These are phyloP conservation scores for Fremontodendron californicum DNA, from an alignment of 345 rosid genomes.

Conservation along the genomic window DNA sequence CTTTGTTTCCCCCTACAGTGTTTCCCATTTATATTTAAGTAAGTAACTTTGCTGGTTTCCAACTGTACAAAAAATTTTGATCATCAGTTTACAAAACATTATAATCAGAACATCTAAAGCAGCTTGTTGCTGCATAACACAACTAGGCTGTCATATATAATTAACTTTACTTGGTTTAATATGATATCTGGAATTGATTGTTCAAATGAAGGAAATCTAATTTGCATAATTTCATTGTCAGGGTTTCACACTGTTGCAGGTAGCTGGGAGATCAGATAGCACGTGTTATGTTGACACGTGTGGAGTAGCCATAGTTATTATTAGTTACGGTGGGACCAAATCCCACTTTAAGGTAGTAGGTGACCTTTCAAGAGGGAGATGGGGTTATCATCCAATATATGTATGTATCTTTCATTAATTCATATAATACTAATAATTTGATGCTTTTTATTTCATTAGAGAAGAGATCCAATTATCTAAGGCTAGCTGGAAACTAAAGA, in stretches of 20 bases:
- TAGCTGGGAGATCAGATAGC: conserved; percentile 12
- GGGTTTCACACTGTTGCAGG: conserved; percentile 20
- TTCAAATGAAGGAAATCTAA: neutral
- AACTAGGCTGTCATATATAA: neutral
- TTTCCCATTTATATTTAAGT: neutral
- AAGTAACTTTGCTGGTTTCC: conserved; percentile 32
- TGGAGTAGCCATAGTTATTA: neutral
- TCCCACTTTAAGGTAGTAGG: conserved; percentile 6
- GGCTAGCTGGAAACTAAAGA: neutral
- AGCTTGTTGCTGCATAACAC: conserved; percentile 16
- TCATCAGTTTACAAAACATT: too few species aligned
- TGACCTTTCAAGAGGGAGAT: conserved; percentile 15
- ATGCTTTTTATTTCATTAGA: neutral
- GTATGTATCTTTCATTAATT: too few species aligned
- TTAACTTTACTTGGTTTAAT: neutral
- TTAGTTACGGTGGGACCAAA: neutral
- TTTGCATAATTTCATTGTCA: conserved; percentile 1
- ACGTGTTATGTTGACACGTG: neutral
- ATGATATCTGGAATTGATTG: neutral
- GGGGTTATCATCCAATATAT: too few species aligned
- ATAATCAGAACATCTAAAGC: neutral
- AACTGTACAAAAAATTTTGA: conserved; percentile 31
- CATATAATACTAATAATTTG: too few species aligned
- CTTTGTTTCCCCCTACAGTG: conserved; percentile 19
- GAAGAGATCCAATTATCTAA: neutral